Evolutionary conservation across 2,329 filamentous ascomycete genomes (phyloP).

Genomic region (Amphichorda felina): DNA sequence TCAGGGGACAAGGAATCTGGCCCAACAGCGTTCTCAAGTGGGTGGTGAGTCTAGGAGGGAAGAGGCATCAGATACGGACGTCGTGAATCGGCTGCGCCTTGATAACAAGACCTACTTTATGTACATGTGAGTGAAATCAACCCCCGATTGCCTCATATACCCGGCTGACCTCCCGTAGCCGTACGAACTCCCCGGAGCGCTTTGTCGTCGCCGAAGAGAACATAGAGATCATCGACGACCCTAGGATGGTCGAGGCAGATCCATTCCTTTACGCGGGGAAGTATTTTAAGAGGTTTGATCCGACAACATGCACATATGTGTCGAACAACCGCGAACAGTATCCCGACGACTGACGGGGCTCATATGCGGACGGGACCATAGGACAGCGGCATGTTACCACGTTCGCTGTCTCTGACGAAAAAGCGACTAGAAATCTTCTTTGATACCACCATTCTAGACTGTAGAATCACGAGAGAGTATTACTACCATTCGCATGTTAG

Average conservation of each 20-base stretch:
- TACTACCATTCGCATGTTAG: too few relatives aligned
- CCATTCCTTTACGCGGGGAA: conserved; percentile 65
- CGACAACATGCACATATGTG: conserved; percentile 53
- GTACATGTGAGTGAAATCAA: conserved; percentile 56
- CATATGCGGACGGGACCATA: background rate
- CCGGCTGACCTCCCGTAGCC: conserved; percentile 9
- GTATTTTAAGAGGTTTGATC: conserved; percentile 82
- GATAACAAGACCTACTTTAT: conserved; percentile 43
- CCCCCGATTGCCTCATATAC: background rate
- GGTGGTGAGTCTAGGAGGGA: background rate
- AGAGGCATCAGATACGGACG: conserved; percentile 9
- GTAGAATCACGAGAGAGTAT: too few relatives aligned
- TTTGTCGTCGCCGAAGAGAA: conserved; percentile 55
- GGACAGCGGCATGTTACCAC: too few relatives aligned
- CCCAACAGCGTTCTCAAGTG: background rate
- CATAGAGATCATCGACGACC: conserved; percentile 48
- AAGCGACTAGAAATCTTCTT: too few relatives aligned
- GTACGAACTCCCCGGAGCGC: conserved; percentile 19
- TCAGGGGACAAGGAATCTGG: conserved; percentile 17
- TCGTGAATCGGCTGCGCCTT: conserved; percentile 9
- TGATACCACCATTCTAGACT: too few relatives aligned
- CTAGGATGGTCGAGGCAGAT: conserved; percentile 34
- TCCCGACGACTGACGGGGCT: conserved; percentile 58
- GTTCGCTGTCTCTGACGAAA: too few relatives aligned
- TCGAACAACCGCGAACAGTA: conserved; percentile 75